Evolutionary conservation across 2,329 filamentous ascomycete genomes (phyloP), one percentile per base, ranked within the genome.

Genomic region (Hysterium pulicare): DNA sequence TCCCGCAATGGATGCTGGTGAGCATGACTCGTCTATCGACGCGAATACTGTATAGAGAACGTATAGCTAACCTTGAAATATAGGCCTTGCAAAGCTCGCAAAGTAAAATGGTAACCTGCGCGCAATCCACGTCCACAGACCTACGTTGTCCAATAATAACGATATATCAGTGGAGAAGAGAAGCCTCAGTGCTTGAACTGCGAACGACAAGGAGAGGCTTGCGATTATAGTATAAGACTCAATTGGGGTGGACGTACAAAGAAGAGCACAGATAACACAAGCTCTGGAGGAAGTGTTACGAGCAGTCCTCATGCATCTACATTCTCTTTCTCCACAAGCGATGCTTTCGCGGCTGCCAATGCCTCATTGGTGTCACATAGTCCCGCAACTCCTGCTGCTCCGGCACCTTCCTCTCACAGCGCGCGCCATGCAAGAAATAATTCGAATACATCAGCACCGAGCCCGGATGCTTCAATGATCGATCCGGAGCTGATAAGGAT

Each of bases 61-160:
- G 28, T 35, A 33, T 40, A 30, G 46, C 51, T 59, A 40, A 55
- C 46, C 19, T 26, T 44, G 44, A 11, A 45, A 36, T 38, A 24
- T 47, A 88, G 85, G 84, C 85, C 84, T 10, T 90, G 87, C 71
- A 90, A 90, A 70, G 78, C 78, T 49, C 78, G 85, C 47, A 91
- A 87, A 65, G 79, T 87, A 49, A 90, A 90, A 72, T 91, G 87
- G 75, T 77, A 71, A 59, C 56, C 40, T 42, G 15, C 38, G 28
- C 20, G 17, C 23, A 26, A 20, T 19, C 34, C 30, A 21, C 17
- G 30, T 35, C 32, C 13, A 19, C 31, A 21, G 7, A 20, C 36
- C 23, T 32, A 23, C 13, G 8, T 32, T n/a, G n/a, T 33, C 16
- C 39, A 40, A 23, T 31, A 46, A 30, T 61, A 51, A 64, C 54